Base-by-base conservation (phyloP, 1,139 yeast species). In the Yamadazyma sp. region DNA sequence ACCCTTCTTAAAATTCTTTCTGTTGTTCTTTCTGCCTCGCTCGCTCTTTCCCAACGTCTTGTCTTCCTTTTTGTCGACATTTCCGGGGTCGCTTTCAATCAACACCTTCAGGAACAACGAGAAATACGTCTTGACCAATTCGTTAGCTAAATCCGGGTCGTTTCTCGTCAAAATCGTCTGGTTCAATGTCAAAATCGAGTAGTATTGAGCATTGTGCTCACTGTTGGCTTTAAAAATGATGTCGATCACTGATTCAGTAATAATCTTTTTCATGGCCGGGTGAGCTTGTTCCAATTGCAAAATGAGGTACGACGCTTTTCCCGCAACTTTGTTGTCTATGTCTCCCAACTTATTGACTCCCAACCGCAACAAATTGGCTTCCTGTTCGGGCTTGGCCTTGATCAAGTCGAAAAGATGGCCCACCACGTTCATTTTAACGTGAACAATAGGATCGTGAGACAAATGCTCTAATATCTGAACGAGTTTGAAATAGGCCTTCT, bases 301-400 rank as follows among this genome's bases (percentile, higher is more conserved):
- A 34, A 92, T 68, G 50, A 84, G 81, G 59, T 80, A 87, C 2
- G 97, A 89, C 1, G 96, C 80, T 56, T 88, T 86, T 2, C 97
- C 86, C 1, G 96, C 80, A 9, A 92, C 96, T 58, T 88, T 89
- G 48, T 86, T 85, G 50, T 92, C 97, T 35, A 77, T 74, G 57
- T 92, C 99, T 64, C 98, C 98, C 35, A 92, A 72, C 59, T 92
- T 92, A 61, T 94, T 92, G 34, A 89, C 94, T 36, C 96, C 96
- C 41, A 94, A 71, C 51, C 92, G 77, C 52, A 92, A 71, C 48
- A 94, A 70, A 59, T 94, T 92, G 35, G 84, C 95, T 63, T 92
- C 99, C 67, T 94, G 98, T 65, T 92, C 99, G 3, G 99, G 97
- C 59, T 90, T 92, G 12, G 85, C 74, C 49, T 80, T 82, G 44